Conservation (phyloP, 176 grass and related monocot species). For the Bothriochloa decipiens region DNA sequence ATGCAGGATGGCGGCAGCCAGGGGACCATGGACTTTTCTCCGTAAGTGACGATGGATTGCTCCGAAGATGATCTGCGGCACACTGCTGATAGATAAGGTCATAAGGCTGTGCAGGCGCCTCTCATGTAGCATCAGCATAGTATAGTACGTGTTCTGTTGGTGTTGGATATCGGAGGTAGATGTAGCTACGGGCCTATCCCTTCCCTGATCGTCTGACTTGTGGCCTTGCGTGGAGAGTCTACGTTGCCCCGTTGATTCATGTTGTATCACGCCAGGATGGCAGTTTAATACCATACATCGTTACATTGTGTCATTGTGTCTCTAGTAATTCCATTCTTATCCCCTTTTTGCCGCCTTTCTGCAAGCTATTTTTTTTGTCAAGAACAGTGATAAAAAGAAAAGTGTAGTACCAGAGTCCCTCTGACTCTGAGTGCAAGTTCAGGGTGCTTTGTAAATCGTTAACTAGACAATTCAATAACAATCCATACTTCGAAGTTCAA, state of each 20-base stretch:
- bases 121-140: conserved; percentile 37
- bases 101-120: conserved; percentile 14
- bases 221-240: conserved; percentile 15
- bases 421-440: background rate
- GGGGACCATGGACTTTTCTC: conserved; percentile 80
- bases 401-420: background rate
- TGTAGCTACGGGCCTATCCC: conserved; percentile 1
- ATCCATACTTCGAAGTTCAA: background rate
- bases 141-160: conserved; percentile 22
- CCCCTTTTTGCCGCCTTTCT: background rate
- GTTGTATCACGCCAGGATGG: conserved; percentile 25
- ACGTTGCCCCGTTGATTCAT: conserved; percentile 23
- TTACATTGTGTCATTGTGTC: background rate
- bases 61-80: conserved; percentile 16
- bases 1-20: conserved; percentile 73
- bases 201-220: conserved; percentile 24
- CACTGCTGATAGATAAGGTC: conserved; percentile 32
- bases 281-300: conserved; percentile 27
- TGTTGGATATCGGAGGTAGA: conserved; percentile 1
- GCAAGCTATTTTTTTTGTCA: background rate
- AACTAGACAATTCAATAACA: background rate
- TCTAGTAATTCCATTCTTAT: background rate
- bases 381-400: background rate
- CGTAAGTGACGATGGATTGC: conserved; percentile 43
- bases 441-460: background rate